phyloP scores from a whole-genome alignment of 257 asterid genomes.

The Henckelia pumila region DNA sequence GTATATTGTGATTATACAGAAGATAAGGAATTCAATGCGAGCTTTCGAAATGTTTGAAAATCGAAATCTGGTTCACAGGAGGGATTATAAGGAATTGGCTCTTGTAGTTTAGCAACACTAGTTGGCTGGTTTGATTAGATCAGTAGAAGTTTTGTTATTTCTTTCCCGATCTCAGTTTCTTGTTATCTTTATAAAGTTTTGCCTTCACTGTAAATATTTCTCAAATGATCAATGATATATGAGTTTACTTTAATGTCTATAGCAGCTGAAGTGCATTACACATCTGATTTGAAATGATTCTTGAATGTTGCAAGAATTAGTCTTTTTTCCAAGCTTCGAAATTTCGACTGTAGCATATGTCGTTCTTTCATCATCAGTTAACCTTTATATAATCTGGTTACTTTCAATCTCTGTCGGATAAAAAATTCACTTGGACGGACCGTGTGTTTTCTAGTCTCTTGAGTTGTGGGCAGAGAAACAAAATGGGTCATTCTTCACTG shows the following conservation, averaged over 20 bases:
- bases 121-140: slow-evolving; percentile 18
- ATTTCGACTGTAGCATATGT: background rate
- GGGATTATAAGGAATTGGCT: background rate
- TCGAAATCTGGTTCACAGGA: background rate
- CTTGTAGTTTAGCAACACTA: background rate
- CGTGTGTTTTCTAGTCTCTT: background rate
- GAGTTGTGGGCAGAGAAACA: too few species aligned
- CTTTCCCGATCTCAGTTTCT: background rate
- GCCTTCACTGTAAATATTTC: slow-evolving; percentile 30
- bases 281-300: background rate
- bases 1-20: slow-evolving; percentile 5
- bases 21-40: background rate
- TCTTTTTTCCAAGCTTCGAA: background rate
- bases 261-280: background rate
- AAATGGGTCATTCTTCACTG: too few species aligned
- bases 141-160: slow-evolving; percentile 26
- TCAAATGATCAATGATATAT: slow-evolving; percentile 22
- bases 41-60: background rate
- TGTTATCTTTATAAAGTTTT: slow-evolving; percentile 18
- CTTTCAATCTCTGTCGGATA: background rate
- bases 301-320: background rate
- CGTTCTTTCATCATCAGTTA: background rate
- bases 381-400: too few species aligned
- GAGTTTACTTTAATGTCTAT: too few species aligned
- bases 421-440: background rate